Conservation (phyloP, 2,329 filamentous ascomycete species). For the Aureobasidium sp. region DNA sequence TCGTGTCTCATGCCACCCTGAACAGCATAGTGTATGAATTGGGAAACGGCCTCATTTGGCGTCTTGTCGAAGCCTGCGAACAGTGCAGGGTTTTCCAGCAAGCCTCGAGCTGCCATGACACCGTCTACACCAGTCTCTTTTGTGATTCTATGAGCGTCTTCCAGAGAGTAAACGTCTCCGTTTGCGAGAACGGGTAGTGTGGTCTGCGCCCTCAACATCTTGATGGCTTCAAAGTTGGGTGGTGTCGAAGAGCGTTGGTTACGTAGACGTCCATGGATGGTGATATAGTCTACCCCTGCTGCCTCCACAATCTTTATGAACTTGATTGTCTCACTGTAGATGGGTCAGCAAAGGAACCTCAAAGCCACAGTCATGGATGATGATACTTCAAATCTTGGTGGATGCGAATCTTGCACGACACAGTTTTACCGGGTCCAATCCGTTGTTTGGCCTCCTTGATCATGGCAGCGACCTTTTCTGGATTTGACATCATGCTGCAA, state of each 20-base stretch:
- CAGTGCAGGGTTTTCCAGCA: slow-evolving; percentile 59
- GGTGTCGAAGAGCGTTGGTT: slow-evolving; percentile 53
- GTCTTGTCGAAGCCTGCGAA: slow-evolving; percentile 51
- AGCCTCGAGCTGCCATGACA: slow-evolving; percentile 62
- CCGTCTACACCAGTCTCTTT: slow-evolving; percentile 33
- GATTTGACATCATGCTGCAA: slow-evolving; percentile 59
- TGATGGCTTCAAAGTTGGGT: slow-evolving; percentile 54
- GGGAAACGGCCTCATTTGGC: slow-evolving; percentile 55
- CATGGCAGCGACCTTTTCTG: slow-evolving; percentile 59
- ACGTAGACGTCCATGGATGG: slow-evolving; percentile 59
- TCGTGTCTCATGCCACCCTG: slow-evolving; percentile 36
- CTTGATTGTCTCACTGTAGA: slow-evolving; percentile 39
- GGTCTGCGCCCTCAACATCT: slow-evolving; percentile 43
- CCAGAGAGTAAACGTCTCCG: slow-evolving; percentile 58
- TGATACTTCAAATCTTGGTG: slow-evolving; percentile 54
- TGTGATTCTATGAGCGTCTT: slow-evolving; percentile 27
- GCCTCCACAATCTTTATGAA: slow-evolving; percentile 56
- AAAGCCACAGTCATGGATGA: neutral
- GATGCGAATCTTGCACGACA: slow-evolving; percentile 64
- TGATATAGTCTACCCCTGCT: slow-evolving; percentile 58
- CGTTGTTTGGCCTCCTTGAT: slow-evolving; percentile 48
- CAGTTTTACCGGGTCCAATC: slow-evolving; percentile 45
- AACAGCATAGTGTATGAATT: slow-evolving; percentile 53
- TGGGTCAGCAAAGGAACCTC: neutral
- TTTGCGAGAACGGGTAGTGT: slow-evolving; percentile 58